Percentiles rank a stretch among this genome's conserved stretches.
Conservation (phyloP, 2,329 filamentous ascomycete species). For the Clarireedia monteithiana region DNA sequence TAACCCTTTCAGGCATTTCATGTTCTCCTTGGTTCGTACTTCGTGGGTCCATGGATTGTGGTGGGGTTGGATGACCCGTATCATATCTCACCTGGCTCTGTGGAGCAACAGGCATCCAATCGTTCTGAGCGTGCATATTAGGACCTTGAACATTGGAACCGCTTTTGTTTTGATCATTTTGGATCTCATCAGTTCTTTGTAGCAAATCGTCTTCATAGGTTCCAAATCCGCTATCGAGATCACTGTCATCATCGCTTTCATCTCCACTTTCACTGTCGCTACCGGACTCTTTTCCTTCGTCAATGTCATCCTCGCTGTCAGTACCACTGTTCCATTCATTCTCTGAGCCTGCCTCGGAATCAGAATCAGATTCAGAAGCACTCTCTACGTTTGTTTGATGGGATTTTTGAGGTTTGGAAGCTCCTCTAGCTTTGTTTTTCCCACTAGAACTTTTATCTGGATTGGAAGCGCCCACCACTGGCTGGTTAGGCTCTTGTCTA, state of each 20-base stretch:
- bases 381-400: not conserved
- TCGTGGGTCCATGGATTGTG: too few species aligned
- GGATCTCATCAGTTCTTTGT: not conserved
- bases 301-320: not conserved
- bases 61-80: too few species aligned
- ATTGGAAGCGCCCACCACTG: not conserved
- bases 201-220: not conserved
- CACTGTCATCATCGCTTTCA: slow-evolving; percentile 1
- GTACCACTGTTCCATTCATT: not conserved
- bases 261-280: not conserved
- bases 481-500: not conserved
- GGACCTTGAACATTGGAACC: not conserved
- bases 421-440: not conserved
- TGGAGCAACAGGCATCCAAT: too few species aligned
- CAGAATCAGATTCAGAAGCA: not conserved
- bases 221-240: slow-evolving; percentile 1
- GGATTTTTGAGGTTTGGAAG: too few species aligned
- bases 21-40: too few species aligned
- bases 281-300: not conserved
- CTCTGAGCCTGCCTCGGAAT: not conserved
- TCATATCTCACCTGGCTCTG: too few species aligned
- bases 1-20: too few species aligned
- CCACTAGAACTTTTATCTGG: not conserved
- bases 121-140: too few species aligned
- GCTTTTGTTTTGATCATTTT: not conserved